Evolutionary conservation across 306 rosid genomes (phyloP), one percentile per base, ranked within the genome.

Genomic region (Crotalaria pallida): DNA sequence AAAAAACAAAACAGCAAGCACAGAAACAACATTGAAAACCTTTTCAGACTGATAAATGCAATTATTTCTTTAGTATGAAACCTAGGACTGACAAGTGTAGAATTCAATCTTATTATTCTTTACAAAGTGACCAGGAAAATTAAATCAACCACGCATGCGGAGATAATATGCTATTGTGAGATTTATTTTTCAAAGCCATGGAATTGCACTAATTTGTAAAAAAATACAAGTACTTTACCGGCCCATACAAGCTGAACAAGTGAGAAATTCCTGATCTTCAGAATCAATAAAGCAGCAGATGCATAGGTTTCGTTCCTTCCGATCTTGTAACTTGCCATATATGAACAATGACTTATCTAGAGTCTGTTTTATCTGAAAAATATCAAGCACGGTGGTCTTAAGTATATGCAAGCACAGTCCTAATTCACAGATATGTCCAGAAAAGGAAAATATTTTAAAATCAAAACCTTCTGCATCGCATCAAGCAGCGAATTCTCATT

Each of bases 171-270:
- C 49, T 31, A 43, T 13, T 69, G n/a, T 19, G 71, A 53, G 51
- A 48, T 72, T 53, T n/a, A 17, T 40, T 24, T 58, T 68, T 43
- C 57, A 53, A 17, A 59, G 60, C 34, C 61, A 65, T 21, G 43
- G 49, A 60, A 71, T 34, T 33, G 7, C 31, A 18, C 56, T 36
- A 13, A 48, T 67, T 72, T 52, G 58, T 71, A 72, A 68, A 72
- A 81, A 38, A 48, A 58, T 40, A 72, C 22, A 78, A 79, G 74
- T 78, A 65, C 70, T 70, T 77, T 90, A 90, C 97, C 98, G 44
- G 80, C 84, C 83, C 88, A 83, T 80, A 83, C 98, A 94, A 41
- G 79, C 71, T 53, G 91, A 85, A 74, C 97, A 94, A 67, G 84
- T 63, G 77, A 87, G 78, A 72, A 78, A 73, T 38, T 79, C 87